phyloP scores from a whole-genome alignment of 345 rosid genomes.

The Citrus unshiu region DNA sequence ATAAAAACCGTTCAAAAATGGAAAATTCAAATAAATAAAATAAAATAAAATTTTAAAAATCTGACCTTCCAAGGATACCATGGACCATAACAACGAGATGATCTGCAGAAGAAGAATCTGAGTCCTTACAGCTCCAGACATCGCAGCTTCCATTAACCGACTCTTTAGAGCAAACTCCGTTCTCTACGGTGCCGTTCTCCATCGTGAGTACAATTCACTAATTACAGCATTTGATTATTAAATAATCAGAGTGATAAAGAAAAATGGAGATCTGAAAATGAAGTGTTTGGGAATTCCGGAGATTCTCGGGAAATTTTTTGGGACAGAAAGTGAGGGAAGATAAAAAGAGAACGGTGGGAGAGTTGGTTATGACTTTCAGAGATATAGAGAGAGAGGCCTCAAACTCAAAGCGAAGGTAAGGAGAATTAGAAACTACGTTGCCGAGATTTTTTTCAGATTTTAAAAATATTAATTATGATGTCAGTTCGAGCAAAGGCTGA shows the following conservation, averaged over 20 bases:
- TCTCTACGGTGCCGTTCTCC: slow-evolving; percentile 25
- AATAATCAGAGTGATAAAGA: no score
- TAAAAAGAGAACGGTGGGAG: neutral
- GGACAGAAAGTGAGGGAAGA: slow-evolving; percentile 2
- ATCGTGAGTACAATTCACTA: neutral
- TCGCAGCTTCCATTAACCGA: slow-evolving; percentile 65
- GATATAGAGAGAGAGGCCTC: neutral
- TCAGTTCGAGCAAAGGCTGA: no score
- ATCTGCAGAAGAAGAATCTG: slow-evolving; percentile 69
- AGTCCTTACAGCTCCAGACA: slow-evolving; percentile 61
- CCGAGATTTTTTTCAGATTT: no score
- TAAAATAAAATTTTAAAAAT: neutral
- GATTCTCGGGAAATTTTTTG: slow-evolving; percentile 8
- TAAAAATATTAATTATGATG: no score
- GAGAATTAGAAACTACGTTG: neutral
- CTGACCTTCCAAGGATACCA: slow-evolving; percentile 93
- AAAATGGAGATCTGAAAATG: neutral
- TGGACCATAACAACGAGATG: slow-evolving; percentile 97
- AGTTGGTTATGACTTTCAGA: neutral
- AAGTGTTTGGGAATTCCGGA: neutral
- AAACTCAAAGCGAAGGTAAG: slow-evolving; percentile 6
- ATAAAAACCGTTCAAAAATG: neutral
- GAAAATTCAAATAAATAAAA: neutral
- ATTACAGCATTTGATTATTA: slow-evolving; percentile 9
- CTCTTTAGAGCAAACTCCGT: slow-evolving; percentile 64